Percentiles rank a stretch among this genome's conserved stretches.
Evolutionary conservation across 2,329 filamentous ascomycete genomes (phyloP).

Genomic region (Aspergillus fischeri): DNA sequence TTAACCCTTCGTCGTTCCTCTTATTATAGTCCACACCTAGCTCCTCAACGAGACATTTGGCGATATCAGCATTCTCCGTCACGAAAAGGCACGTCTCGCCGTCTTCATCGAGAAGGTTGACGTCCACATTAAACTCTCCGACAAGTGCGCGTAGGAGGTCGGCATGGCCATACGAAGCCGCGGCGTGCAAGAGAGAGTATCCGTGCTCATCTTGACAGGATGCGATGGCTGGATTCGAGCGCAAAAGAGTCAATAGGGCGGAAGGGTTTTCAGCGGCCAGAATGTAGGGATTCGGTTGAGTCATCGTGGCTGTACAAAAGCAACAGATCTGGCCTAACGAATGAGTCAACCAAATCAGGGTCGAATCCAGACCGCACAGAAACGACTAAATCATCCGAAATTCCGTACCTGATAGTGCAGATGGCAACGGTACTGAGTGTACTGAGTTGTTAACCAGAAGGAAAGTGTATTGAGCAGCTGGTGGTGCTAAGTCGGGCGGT

Average conservation of each 20-base stretch:
- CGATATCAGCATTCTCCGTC: conserved; percentile 75
- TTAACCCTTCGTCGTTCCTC: conserved; percentile 70
- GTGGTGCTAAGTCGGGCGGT: background rate
- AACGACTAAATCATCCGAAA: background rate
- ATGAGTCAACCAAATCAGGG: conserved; percentile 5
- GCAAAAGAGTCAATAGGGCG: conserved; percentile 69
- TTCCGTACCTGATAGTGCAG: background rate
- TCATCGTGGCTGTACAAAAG: conserved; percentile 23
- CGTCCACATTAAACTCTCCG: conserved; percentile 69
- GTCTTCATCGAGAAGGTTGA: conserved; percentile 84
- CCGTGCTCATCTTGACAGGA: conserved; percentile 81
- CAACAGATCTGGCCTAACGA: background rate
- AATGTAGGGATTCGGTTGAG: conserved; percentile 60
- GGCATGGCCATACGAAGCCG: conserved; percentile 85
- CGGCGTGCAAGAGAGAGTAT: conserved; percentile 90
- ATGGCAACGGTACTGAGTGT: background rate
- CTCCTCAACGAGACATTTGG: conserved; percentile 76
- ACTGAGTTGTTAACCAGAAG: background rate
- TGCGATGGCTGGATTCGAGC: conserved; percentile 70
- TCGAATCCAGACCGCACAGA: background rate
- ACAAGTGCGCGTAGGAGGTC: conserved; percentile 73
- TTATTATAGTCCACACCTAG: conserved; percentile 64
- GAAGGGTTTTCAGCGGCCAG: conserved; percentile 78
- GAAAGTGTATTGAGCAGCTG: background rate
- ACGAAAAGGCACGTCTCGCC: conserved; percentile 92